These are phyloP conservation scores for Cyberlindnera mrakii DNA, from an alignment of 805 yeast species.

Conservation along the genomic window DNA sequence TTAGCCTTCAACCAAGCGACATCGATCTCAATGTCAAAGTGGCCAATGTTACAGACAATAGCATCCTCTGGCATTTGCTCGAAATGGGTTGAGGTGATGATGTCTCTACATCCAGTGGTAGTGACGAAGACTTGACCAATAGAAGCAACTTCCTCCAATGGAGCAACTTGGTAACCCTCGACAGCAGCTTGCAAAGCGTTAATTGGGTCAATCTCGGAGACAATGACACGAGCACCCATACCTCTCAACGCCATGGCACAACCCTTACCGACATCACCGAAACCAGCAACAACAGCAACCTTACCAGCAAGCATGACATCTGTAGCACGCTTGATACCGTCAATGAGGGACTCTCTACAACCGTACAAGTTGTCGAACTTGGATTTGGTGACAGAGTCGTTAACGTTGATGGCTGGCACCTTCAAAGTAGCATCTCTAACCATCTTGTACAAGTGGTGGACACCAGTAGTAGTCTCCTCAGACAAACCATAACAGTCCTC, in stretches of 20 bases:
- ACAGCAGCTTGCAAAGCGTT: slow-evolving; percentile 99
- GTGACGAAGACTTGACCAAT: slow-evolving; percentile 97
- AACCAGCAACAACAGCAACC: slow-evolving; percentile 98
- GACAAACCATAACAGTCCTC: slow-evolving; percentile 92
- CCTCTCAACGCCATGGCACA: slow-evolving; percentile 98
- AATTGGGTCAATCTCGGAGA: slow-evolving; percentile 97
- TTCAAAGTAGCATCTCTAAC: slow-evolving; percentile 79
- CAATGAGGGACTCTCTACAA: slow-evolving; percentile 97
- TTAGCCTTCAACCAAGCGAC: slow-evolving; percentile 97
- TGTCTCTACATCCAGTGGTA: slow-evolving; percentile 99
- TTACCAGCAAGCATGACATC: slow-evolving; percentile 99
- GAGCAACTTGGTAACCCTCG: slow-evolving; percentile 94
- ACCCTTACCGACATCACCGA: slow-evolving; percentile 99
- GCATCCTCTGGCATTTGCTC: slow-evolving; percentile 97
- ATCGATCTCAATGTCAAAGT: slow-evolving; percentile 97
- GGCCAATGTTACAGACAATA: slow-evolving; percentile 99
- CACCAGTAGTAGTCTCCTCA: slow-evolving; percentile 99
- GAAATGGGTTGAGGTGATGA: slow-evolving; percentile 86
- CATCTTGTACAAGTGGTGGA: slow-evolving; percentile 97
- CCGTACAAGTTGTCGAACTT: slow-evolving; percentile 99
- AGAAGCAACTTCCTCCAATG: slow-evolving; percentile 90
- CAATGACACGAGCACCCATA: slow-evolving; percentile 98
- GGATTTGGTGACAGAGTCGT: slow-evolving; percentile 98
- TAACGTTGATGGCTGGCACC: slow-evolving; percentile 99
- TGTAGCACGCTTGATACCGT: slow-evolving; percentile 99